These are phyloP conservation scores for Venturia carpophila DNA, from an alignment of 2,329 filamentous ascomycete genomes.

Conservation along the genomic window DNA sequence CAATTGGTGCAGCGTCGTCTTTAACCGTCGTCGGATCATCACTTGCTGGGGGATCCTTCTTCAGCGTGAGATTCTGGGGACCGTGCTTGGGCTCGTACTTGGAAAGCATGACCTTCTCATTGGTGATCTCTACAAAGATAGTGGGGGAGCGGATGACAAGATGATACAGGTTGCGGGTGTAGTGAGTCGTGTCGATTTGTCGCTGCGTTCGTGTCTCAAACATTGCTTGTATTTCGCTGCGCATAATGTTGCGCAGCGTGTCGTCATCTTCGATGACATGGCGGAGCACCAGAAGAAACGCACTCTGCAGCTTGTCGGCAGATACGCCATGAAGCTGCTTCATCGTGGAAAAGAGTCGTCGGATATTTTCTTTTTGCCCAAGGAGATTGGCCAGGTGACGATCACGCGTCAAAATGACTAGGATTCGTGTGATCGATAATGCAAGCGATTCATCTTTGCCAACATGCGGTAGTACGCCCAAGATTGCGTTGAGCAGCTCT, in stretches of 20 bases:
- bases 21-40: constrained; percentile 24
- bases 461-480: constrained; percentile 76
- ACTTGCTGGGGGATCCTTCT: constrained; percentile 37
- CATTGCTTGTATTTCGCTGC: constrained; percentile 72
- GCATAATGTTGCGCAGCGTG: constrained; percentile 84
- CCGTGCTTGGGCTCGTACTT: constrained; percentile 52
- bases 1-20: constrained; percentile 25
- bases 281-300: constrained; percentile 78
- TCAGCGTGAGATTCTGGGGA: constrained; percentile 47
- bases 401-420: constrained; percentile 80
- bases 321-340: constrained; percentile 80
- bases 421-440: constrained; percentile 69
- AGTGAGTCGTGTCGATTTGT: constrained; percentile 60
- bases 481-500: constrained; percentile 66
- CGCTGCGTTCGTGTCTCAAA: constrained; percentile 51
- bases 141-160: constrained; percentile 74
- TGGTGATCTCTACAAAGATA: constrained; percentile 78
- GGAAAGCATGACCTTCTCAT: constrained; percentile 70
- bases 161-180: constrained; percentile 69
- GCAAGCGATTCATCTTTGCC: constrained; percentile 82
- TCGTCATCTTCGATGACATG: constrained; percentile 94
- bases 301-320: constrained; percentile 63
- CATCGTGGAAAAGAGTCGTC: constrained; percentile 87
- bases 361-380: constrained; percentile 81
- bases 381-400: constrained; percentile 66